Percentiles rank a stretch among this genome's conserved stretches.
phyloP scores from a whole-genome alignment of 768 basidiomycete genomes.

The Tephrocybe sp. region DNA sequence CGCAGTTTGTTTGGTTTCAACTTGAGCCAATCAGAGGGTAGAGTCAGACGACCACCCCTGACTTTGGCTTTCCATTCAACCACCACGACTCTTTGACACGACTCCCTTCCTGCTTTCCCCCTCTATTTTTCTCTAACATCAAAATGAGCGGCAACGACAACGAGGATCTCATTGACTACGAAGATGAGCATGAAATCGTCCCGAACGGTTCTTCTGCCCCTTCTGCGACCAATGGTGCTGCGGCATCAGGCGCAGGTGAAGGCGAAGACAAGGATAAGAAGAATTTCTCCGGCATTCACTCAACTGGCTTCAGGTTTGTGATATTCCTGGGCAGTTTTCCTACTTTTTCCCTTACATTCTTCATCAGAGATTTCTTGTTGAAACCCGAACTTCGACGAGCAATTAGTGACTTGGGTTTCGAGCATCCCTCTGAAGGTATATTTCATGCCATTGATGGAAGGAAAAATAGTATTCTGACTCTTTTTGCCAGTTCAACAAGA shows the following conservation, averaged over 20 bases:
- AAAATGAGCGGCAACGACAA: constrained; percentile 83
- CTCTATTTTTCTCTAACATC: constrained; percentile 22
- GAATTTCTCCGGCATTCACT: constrained; percentile 99
- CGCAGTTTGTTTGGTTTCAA: constrained; percentile 24
- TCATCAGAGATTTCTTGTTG: constrained; percentile 87
- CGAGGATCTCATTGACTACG: constrained; percentile 93
- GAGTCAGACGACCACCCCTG: constrained; percentile 21
- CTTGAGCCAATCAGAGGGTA: constrained; percentile 26
- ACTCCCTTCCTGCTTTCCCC: constrained; percentile 20
- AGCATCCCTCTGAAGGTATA: constrained; percentile 98
- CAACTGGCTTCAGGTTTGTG: constrained; percentile 95
- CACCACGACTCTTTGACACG: constrained; percentile 22
- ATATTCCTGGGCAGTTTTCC: not conserved
- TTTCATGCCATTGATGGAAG: not conserved
- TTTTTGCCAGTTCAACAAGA: constrained; percentile 90
- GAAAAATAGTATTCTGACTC: not conserved
- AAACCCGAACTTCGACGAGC: constrained; percentile 97
- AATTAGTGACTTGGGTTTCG: constrained; percentile 99
- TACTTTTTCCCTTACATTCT: constrained; percentile 16
- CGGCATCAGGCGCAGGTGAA: constrained; percentile 45
- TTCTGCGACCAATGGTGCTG: constrained; percentile 48
- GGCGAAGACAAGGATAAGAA: constrained; percentile 86
- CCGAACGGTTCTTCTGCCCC: constrained; percentile 53
- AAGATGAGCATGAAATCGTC: constrained; percentile 83
- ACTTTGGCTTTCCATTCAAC: constrained; percentile 22